Percentiles rank a stretch among this genome's conserved stretches.
Evolutionary conservation across 129 eudicot genomes (phyloP).

Genomic region (Apium graveolens): DNA sequence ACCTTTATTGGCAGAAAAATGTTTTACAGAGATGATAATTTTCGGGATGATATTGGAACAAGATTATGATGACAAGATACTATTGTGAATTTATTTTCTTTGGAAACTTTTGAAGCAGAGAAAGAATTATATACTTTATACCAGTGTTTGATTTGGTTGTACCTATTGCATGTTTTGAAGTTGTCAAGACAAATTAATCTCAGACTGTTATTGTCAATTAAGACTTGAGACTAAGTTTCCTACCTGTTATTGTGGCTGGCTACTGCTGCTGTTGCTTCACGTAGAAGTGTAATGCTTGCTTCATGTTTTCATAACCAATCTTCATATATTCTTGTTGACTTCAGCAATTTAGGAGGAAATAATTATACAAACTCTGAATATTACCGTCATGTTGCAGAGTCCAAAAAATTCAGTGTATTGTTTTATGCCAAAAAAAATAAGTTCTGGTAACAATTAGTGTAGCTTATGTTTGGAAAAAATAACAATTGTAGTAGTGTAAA

Average conservation of each 20-base stretch:
- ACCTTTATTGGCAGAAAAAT: background rate
- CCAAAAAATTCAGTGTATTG: no score
- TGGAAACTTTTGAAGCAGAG: background rate
- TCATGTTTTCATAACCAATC: conserved; percentile 3
- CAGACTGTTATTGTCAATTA: background rate
- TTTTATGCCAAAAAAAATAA: no score
- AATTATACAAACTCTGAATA: background rate
- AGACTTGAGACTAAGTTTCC: background rate
- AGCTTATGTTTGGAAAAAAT: no score
- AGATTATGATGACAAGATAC: background rate
- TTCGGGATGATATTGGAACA: conserved; percentile 8
- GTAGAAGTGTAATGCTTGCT: background rate
- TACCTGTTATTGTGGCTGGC: background rate
- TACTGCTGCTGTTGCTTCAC: conserved; percentile 5
- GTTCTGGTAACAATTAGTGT: no score
- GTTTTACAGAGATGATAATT: background rate
- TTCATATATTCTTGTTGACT: background rate
- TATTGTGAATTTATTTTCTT: background rate
- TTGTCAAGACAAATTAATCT: background rate
- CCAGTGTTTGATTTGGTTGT: background rate
- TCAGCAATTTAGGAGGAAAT: background rate
- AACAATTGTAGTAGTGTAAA: no score
- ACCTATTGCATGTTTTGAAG: background rate
- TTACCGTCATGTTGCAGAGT: no score
- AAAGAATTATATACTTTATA: background rate